These are phyloP conservation scores for Beauveria bassiana DNA, from an alignment of 2,329 filamentous ascomycete genomes.

Conservation along the genomic window DNA sequence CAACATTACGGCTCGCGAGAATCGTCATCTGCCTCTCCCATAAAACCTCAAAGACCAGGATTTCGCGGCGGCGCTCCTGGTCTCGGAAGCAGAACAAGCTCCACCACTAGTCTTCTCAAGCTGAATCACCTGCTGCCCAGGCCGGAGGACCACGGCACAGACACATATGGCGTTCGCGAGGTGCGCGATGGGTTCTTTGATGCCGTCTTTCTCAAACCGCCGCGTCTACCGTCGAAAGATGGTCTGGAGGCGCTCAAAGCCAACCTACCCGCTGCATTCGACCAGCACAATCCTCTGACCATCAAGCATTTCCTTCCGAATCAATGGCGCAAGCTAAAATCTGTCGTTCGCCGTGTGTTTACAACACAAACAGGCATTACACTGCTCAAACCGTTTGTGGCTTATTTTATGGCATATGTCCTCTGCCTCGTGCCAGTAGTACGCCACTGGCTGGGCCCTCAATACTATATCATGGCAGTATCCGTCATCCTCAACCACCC, in stretches of 20 bases:
- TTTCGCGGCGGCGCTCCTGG: neutral
- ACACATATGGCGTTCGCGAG: slow-evolving; percentile 37
- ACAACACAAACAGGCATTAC: slow-evolving; percentile 45
- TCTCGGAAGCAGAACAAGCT: slow-evolving; percentile 18
- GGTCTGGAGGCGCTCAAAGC: slow-evolving; percentile 32
- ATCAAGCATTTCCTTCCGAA: slow-evolving; percentile 37
- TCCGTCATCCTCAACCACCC: slow-evolving; percentile 53
- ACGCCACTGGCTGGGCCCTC: slow-evolving; percentile 43
- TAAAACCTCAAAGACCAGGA: neutral
- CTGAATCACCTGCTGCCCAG: slow-evolving; percentile 27
- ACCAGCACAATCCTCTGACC: slow-evolving; percentile 39
- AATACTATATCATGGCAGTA: slow-evolving; percentile 48
- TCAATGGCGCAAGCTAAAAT: slow-evolving; percentile 37
- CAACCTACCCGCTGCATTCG: slow-evolving; percentile 39
- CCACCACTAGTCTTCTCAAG: slow-evolving; percentile 24
- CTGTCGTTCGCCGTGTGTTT: slow-evolving; percentile 30
- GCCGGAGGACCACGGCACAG: slow-evolving; percentile 26
- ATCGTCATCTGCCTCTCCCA: neutral
- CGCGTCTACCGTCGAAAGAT: slow-evolving; percentile 26
- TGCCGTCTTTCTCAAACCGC: slow-evolving; percentile 37
- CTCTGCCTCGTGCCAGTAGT: slow-evolving; percentile 44
- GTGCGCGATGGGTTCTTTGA: slow-evolving; percentile 41
- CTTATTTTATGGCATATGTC: slow-evolving; percentile 48
- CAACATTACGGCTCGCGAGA: neutral
- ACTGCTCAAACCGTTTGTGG: slow-evolving; percentile 45